These are phyloP conservation scores for Stephania japonica DNA, from an alignment of 164 flowering plant genomes.

Conservation along the genomic window DNA sequence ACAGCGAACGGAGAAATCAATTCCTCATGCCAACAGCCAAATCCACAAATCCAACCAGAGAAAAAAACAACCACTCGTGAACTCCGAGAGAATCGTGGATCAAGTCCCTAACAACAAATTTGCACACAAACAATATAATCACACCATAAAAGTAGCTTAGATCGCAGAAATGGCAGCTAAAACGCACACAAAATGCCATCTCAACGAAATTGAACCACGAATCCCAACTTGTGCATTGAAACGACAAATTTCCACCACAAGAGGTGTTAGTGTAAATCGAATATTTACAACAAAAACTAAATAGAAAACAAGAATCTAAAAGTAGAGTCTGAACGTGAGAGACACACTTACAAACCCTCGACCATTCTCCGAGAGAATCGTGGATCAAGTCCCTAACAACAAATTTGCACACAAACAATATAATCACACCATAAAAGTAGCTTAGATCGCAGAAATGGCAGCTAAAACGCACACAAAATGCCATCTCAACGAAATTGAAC, in stretches of 20 bases:
- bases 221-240: background rate
- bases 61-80: background rate
- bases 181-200: background rate
- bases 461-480: background rate
- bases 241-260: background rate
- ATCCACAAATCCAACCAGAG: background rate
- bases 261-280: background rate
- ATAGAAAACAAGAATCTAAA: background rate
- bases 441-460: background rate
- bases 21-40: background rate
- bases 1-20: background rate
- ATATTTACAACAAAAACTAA: background rate
- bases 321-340: background rate
- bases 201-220: background rate
- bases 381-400: background rate
- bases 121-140: background rate
- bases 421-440: background rate
- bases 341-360: background rate
- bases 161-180: background rate
- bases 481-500: background rate
- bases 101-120: background rate
- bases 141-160: background rate
- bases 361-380: background rate
- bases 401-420: background rate
- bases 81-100: background rate